A percentile compares a stretch with the other conserved stretches of the same genome.
Evolutionary conservation across 1,284 basidiomycete species (phyloP).

Genomic region (Marasmius tenuissimus): DNA sequence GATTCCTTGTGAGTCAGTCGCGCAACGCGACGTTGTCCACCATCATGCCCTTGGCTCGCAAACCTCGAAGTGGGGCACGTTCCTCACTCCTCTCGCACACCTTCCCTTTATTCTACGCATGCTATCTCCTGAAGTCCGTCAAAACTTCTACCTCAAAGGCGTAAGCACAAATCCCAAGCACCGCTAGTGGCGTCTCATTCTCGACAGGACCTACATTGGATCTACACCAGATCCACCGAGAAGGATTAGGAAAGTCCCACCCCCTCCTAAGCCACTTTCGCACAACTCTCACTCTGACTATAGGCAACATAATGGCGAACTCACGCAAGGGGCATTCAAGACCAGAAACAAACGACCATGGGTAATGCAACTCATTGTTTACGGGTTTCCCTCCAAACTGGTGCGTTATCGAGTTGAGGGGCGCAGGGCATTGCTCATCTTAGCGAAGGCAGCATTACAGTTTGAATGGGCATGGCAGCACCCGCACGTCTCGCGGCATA

Average conservation of each 20-base stretch:
- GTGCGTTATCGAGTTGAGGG: constrained; percentile 22
- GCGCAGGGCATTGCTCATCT: not conserved
- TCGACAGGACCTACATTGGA: constrained; percentile 70
- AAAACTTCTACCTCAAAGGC: constrained; percentile 56
- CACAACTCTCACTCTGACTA: not conserved
- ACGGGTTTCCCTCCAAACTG: constrained; percentile 85
- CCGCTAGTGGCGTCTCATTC: constrained; percentile 4
- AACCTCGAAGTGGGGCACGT: constrained; percentile 19
- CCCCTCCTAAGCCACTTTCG: not conserved
- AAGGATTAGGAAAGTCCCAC: constrained; percentile 50
- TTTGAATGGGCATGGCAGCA: constrained; percentile 97
- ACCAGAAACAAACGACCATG: constrained; percentile 77
- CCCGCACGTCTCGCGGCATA: constrained; percentile 57
- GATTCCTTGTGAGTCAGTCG: not conserved
- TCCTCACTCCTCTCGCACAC: constrained; percentile 53
- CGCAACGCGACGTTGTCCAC: not conserved
- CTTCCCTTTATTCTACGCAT: constrained; percentile 83
- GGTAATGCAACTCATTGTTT: constrained; percentile 89
- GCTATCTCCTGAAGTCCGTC: constrained; percentile 80
- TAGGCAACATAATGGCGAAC: constrained; percentile 85
- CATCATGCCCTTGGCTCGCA: not conserved
- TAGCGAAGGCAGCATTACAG: constrained; percentile 65
- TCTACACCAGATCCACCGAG: constrained; percentile 82
- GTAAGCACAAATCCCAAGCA: constrained; percentile 36
- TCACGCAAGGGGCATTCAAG: constrained; percentile 74